Conservation (phyloP, 192 early-diverging fungal species). For the Rhizophagus sp. region DNA sequence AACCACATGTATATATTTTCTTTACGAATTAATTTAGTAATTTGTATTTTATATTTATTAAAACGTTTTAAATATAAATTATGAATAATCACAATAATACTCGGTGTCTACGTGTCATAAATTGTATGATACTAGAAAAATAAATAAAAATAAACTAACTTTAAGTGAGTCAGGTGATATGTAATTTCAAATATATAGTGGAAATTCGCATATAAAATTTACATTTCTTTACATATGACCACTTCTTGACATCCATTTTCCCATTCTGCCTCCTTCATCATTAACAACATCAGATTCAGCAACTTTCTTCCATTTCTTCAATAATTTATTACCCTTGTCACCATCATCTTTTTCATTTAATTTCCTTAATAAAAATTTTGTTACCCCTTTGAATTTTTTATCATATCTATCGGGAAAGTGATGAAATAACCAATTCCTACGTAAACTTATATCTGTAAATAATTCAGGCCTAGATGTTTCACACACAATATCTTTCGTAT, state of each 20-base stretch:
- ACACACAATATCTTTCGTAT: conserved; percentile 42
- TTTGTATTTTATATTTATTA: too few species aligned
- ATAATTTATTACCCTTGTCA: neutral
- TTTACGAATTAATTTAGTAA: too few species aligned
- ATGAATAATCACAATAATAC: too few species aligned
- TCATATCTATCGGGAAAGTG: conserved; percentile 50
- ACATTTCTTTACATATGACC: conserved; percentile 6
- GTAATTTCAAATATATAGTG: too few species aligned
- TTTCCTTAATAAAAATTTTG: conserved; percentile 21
- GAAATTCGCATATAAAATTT: too few species aligned
- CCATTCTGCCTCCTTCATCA: conserved; percentile 11
- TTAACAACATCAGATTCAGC: neutral
- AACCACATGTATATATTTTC: too few species aligned
- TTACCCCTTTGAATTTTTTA: conserved; percentile 34
- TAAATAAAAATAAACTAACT: too few species aligned
- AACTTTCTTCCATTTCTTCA: conserved; percentile 8
- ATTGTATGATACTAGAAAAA: too few species aligned
- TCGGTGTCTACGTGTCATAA: too few species aligned
- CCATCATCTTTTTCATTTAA: neutral
- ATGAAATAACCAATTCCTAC: conserved; percentile 46
- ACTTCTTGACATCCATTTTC: conserved; percentile 9
- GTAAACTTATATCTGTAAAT: conserved; percentile 39
- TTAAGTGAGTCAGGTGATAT: too few species aligned
- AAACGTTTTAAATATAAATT: too few species aligned
- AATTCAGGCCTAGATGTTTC: conserved; percentile 39